phyloP scores from a whole-genome alignment of 768 basidiomycete species.

The Rhodotorula kratochvilovae region DNA sequence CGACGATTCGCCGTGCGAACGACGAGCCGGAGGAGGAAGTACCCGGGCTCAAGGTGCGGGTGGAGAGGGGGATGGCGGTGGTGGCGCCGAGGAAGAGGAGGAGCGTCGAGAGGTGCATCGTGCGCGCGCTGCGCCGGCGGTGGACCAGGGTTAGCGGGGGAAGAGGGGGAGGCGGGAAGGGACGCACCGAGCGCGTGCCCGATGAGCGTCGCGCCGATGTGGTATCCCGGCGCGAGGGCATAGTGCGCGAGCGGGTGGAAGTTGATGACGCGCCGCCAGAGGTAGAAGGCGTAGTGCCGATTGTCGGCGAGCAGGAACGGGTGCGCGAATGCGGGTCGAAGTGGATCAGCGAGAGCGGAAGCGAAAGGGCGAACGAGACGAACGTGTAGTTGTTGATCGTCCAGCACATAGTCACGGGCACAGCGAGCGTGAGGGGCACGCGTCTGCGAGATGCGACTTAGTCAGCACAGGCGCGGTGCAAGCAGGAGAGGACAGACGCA shows the following conservation, averaged over 20 bases:
- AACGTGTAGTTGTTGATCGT: constrained; percentile 79
- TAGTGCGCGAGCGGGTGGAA: constrained; percentile 72
- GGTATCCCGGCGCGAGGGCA: constrained; percentile 69
- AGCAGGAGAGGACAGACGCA: neutral
- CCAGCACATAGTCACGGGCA: constrained; percentile 58
- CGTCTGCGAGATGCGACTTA: constrained; percentile 53
- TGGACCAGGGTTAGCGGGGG: no score
- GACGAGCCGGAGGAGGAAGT: constrained; percentile 86
- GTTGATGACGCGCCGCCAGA: constrained; percentile 81
- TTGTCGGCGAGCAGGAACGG: constrained; percentile 95
- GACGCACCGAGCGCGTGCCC: constrained; percentile 22
- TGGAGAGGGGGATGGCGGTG: constrained; percentile 67
- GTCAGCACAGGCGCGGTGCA: constrained; percentile 6
- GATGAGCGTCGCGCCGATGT: constrained; percentile 49
- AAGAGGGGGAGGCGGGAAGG: neutral
- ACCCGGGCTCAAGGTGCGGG: constrained; percentile 91
- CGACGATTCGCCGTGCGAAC: no score
- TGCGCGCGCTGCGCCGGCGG: constrained; percentile 51
- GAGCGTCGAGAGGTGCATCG: constrained; percentile 62
- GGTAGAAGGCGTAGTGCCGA: constrained; percentile 92
- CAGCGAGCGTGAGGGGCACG: constrained; percentile 52
- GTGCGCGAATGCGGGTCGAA: constrained; percentile 55
- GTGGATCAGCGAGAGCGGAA: constrained; percentile 12
- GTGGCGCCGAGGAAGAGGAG: constrained; percentile 65
- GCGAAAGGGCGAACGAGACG: constrained; percentile 44